Conservation (phyloP, 306 rosid species). For the Luffa aegyptiaca region DNA sequence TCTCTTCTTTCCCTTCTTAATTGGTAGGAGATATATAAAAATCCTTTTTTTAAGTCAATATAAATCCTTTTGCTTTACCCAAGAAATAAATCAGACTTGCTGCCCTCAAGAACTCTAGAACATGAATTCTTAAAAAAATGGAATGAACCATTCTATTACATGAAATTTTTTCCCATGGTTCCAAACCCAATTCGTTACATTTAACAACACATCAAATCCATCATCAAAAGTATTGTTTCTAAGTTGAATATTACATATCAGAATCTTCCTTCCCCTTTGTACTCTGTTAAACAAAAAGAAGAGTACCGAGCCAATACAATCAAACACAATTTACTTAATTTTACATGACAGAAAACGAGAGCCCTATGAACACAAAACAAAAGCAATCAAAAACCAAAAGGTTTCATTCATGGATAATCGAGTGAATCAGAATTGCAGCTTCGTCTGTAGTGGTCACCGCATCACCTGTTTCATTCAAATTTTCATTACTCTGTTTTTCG, state of each 20-base stretch:
- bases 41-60: no score
- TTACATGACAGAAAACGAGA: background rate
- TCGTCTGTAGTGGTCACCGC: constrained; percentile 35
- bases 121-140: no score
- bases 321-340: background rate
- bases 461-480: constrained; percentile 20
- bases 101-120: no score
- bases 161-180: no score
- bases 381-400: background rate
- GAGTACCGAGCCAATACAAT: background rate
- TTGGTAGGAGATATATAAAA: no score
- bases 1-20: no score
- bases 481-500: background rate
- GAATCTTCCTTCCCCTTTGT: background rate
- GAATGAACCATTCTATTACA: no score
- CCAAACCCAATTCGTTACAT: background rate
- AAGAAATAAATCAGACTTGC: no score
- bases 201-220: background rate
- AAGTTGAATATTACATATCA: background rate
- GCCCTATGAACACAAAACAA: background rate
- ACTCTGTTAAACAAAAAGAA: background rate
- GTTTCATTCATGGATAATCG: constrained; percentile 25
- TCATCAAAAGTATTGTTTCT: background rate
- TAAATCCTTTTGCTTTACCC: no score
- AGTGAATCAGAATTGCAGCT: constrained; percentile 36